Base-by-base conservation (phyloP, 257 asterid species). In the Orobanche coerulescens region DNA sequence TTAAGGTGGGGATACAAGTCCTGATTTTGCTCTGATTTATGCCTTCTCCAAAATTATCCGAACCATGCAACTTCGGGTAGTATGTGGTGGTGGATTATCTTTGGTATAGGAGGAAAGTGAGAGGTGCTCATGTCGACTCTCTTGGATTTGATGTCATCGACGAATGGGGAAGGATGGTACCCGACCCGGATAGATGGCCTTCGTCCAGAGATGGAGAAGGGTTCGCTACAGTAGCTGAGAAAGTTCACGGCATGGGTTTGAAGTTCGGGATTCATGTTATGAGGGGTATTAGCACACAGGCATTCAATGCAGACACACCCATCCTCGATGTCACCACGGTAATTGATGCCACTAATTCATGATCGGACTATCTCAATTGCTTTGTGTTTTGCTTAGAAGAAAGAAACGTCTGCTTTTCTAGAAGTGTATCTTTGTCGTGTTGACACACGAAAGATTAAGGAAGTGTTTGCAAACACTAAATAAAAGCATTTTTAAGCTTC, bases 11-110 rank as follows among this genome's bases (percentile, higher is more conserved):
- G n/a, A n/a, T n/a, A n/a, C n/a, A n/a, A n/a, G n/a, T n/a, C n/a
- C n/a, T n/a, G n/a, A n/a, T n/a, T n/a, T n/a, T n/a, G n/a, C n/a
- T n/a, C n/a, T n/a, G n/a, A n/a, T n/a, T n/a, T n/a, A n/a, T n/a
- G n/a, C n/a, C n/a, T n/a, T n/a, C n/a, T n/a, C n/a, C n/a, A 1
- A 10, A 37, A 34, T 37, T 66, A 31, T 62, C 15, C 57, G 11
- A 9, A 14, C 72, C 67, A 26, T 34, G 56, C 19, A 2, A 9
- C 63, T 40, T 51, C 44, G 9, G 68, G 78, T 67, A 93, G 99
- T 89, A 89, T 68, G 99, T 76, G 66, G 99, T 93, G 82, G 94
- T 93, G 80, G 99, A 93, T 71, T 93, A 78, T 70, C 99, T 93
- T 47, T 93, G 97, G 99, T 86, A 93, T 69, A 79, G 99, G 82